These are phyloP conservation scores for Pyrus bretschneideri DNA, from an alignment of 306 rosid species.

Conservation along the genomic window DNA sequence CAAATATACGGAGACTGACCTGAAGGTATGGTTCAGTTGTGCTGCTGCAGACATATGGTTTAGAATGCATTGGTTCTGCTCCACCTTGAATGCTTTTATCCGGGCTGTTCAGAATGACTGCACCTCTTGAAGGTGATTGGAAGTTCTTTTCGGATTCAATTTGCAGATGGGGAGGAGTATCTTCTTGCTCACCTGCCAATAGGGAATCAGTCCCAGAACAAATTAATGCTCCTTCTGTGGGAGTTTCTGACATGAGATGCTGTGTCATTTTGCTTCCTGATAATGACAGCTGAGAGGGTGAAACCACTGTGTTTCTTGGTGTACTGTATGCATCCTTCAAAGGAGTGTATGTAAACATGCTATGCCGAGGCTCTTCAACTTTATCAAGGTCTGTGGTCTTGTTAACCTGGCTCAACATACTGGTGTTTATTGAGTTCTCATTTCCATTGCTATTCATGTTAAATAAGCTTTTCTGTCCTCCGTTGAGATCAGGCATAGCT, in stretches of 20 bases:
- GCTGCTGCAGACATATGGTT: conserved; percentile 8
- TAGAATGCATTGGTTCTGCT: conserved; percentile 7
- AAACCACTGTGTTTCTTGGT: conserved; percentile 12
- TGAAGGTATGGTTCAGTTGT: conserved; percentile 10
- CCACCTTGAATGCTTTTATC: conserved; percentile 21
- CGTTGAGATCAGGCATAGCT: conserved; percentile 23
- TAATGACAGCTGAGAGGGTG: conserved; percentile 29
- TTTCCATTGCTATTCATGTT: conserved; percentile 22
- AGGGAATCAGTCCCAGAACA: conserved; percentile 13
- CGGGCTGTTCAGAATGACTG: conserved; percentile 20
- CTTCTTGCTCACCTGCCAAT: conserved; percentile 11
- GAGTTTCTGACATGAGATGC: conserved; percentile 18
- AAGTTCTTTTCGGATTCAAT: conserved; percentile 24
- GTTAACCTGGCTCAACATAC: conserved; percentile 30
- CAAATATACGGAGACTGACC: neutral
- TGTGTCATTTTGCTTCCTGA: conserved; percentile 26
- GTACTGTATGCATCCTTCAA: conserved; percentile 15
- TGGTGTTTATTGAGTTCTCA: conserved; percentile 19
- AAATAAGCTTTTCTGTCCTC: conserved; percentile 27
- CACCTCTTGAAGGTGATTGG: conserved; percentile 19
- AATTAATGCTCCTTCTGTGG: conserved; percentile 4
- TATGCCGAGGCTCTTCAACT: conserved; percentile 18
- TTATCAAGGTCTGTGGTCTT: conserved; percentile 16
- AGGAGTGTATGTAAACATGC: conserved; percentile 18
- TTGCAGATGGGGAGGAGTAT: conserved; percentile 12